Evolutionary conservation across 768 basidiomycete species (phyloP), one percentile per base, ranked within the genome.

Genomic region (Kwoniella dendrophila): DNA sequence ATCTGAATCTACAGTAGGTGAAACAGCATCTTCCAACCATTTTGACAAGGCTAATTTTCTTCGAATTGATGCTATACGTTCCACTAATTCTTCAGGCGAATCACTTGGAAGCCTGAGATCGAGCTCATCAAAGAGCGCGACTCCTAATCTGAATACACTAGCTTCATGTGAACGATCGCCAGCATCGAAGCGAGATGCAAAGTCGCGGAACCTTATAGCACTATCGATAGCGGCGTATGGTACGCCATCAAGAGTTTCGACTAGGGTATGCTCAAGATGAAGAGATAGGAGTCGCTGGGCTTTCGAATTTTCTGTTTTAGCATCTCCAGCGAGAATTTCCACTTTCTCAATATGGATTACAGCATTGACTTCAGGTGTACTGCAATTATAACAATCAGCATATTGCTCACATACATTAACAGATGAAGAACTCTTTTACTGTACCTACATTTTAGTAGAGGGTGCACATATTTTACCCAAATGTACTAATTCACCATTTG

Each of bases 121-220:
- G 49, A 95, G 84, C 20, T 85, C 84, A 78, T 98, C 96, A 73
- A 97, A 99, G 0, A 99, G 82, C 0, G 90, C 90, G 20, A 84
- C 84, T 2, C 90, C 93, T 0, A 98, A 86, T n/a, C 89, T 87
- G 82, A 93, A 97, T 36, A 97, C 78, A 7, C 83, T 83, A 0
- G 92, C 89, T 70, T 92, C 88, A 66, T 85, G 85, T 0, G 88
- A 85, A 6, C 82, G 81, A 68, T 95, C 90, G 24, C 86, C 85
- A 4, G 85, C 78, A 5, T 87, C 83, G 77, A 92, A 91, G 22
- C 90, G 81, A 8, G 84, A 79, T 4, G 84, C 82, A 72, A 94
- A 92, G 5, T 91, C 88, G 3, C 85, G 83, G 78, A 98, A 98
- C 38, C 86, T 83, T 22, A 96, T 84, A 14, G 83, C 74, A 10